Conservation (phyloP, 2,329 filamentous ascomycete species). For the Ramularia collo-cygni region DNA sequence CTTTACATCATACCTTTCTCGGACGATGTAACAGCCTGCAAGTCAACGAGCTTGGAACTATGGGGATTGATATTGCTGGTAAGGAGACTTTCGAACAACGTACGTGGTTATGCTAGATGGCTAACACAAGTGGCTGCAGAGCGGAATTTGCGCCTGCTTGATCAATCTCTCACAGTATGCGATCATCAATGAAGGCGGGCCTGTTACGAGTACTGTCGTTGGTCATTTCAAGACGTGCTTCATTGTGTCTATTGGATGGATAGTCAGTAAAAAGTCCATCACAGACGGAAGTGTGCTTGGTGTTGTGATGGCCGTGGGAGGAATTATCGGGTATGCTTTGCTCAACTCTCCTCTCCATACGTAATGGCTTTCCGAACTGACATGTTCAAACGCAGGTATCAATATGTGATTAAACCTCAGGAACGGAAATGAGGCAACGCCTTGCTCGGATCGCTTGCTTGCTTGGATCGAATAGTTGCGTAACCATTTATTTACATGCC, state of each 20-base stretch:
- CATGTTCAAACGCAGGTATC: slow-evolving; percentile 9
- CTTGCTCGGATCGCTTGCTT: slow-evolving; percentile 9
- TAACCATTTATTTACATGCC: not conserved
- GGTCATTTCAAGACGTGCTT: slow-evolving; percentile 31
- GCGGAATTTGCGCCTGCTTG: slow-evolving; percentile 55
- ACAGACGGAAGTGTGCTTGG: slow-evolving; percentile 25
- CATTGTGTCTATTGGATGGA: slow-evolving; percentile 29
- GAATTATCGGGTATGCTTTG: slow-evolving; percentile 26
- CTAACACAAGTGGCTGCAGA: slow-evolving; percentile 36
- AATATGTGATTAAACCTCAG: slow-evolving; percentile 14
- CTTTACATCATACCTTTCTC: slow-evolving; percentile 61
- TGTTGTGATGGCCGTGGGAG: slow-evolving; percentile 26
- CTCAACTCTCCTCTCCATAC: not conserved
- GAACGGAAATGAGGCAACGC: slow-evolving; percentile 10
- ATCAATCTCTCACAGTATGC: slow-evolving; percentile 47
- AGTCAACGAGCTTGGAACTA: slow-evolving; percentile 37
- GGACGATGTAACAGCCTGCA: slow-evolving; percentile 56
- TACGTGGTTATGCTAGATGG: not conserved
- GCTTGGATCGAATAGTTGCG: not conserved
- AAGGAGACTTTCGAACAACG: slow-evolving; percentile 24
- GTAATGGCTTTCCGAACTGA: not conserved
- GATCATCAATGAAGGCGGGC: slow-evolving; percentile 29
- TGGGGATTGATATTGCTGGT: slow-evolving; percentile 50
- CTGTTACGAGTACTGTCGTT: slow-evolving; percentile 30
- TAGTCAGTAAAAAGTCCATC: slow-evolving; percentile 20